These are phyloP conservation scores for Xylaria sp. DNA, from an alignment of 2,329 filamentous ascomycete species.

Conservation along the genomic window DNA sequence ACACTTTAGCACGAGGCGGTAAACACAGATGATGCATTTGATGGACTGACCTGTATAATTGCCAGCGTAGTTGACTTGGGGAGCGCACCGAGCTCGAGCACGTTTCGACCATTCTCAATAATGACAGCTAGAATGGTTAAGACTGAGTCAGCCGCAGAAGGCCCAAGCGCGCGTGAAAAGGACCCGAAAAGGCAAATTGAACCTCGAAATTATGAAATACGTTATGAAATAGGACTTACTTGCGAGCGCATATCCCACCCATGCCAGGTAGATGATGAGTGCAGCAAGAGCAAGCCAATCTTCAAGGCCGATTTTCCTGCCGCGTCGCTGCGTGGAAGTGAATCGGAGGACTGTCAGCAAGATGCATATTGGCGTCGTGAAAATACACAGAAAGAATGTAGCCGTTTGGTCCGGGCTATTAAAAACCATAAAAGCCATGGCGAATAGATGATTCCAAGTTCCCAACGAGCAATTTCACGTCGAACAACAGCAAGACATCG, in stretches of 20 bases:
- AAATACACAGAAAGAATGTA: neutral
- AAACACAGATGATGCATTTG: neutral
- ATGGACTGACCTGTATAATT: neutral
- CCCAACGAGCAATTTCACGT: neutral
- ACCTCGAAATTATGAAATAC: neutral
- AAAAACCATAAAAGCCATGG: neutral
- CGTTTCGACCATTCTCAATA: constrained; percentile 1
- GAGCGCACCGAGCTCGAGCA: neutral
- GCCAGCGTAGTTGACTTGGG: neutral
- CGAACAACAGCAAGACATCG: neutral
- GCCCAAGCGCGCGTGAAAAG: neutral
- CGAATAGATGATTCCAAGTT: neutral
- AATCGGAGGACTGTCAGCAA: constrained; percentile 1
- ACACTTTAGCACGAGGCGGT: neutral
- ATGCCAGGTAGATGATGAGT: neutral
- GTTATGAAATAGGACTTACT: neutral
- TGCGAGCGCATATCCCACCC: neutral
- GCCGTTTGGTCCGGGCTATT: neutral
- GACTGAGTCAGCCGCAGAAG: neutral
- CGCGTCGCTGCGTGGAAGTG: neutral
- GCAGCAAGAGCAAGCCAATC: constrained; percentile 5
- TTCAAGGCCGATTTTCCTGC: constrained; percentile 2
- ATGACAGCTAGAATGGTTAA: neutral
- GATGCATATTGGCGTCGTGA: constrained; percentile 2
- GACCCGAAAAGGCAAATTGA: neutral